Base-by-base conservation (phyloP, 495 filamentous ascomycete genomes). In the Rhypophila decipiens region DNA sequence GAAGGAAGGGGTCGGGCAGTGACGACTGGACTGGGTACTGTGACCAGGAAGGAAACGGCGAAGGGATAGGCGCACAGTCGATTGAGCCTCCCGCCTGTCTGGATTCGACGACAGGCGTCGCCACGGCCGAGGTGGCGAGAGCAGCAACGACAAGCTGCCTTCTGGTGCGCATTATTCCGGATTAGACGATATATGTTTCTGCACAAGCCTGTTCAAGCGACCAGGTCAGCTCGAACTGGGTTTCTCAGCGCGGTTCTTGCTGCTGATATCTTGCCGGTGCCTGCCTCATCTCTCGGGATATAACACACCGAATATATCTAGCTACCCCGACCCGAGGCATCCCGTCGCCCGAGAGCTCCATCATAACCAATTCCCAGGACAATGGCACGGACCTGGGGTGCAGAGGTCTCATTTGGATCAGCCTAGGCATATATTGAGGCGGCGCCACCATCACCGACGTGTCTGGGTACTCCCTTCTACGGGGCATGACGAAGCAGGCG, bases 1-100 rank as follows among this genome's bases (percentile, higher is more conserved):
- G 69, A 9, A 73, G 61, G 61, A 73, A 76, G 0, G 73, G 73
- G 49, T 75, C 73, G 5, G 73, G 74, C 3, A 76, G 53, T 3
- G 70, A 69, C 22, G 67, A 61, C 44, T 69, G 67, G 9, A 52
- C 47, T 0, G 70, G 67, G 13, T 71, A 61, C 35, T 69, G 59
- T 31, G 68, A 54, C 50, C 55, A 71, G 1, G 65, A 69, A 21
- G 69, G 68, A 41, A 58, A 68, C 3, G 68, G 59, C n/a, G 65
- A 65, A 8, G 68, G 68, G 19, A 69, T 42, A 5, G 68, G 41
- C 1, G 68, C 46, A 42, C 65, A 71, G 31, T 61, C 49, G 43
- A 53, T 53, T n/a, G n/a, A n/a, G n/a, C n/a, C n/a, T 2, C 47
- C 47, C 7, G 18, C 39, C 24, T 52, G 56, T 13, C 49, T 37